Conservation (phyloP, 345 rosid genomes). For the Hibiscus trionum region DNA sequence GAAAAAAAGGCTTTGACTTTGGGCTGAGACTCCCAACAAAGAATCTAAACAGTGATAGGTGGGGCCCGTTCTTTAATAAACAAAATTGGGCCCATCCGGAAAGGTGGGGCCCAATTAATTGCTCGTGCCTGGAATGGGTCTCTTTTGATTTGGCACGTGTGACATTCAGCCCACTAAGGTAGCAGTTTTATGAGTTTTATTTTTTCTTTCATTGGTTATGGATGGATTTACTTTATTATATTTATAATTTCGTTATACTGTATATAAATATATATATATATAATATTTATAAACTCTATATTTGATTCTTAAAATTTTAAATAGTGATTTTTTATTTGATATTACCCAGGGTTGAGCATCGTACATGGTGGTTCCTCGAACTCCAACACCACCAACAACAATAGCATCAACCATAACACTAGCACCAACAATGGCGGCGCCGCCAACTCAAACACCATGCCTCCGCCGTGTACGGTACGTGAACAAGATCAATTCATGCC, state of each 20-base stretch:
- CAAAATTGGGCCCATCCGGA: background rate
- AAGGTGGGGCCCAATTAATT: background rate
- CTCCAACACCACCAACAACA: background rate
- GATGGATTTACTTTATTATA: no score
- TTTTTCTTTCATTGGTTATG: background rate
- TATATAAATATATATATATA: no score
- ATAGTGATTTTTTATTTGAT: no score
- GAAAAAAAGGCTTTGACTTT: slow-evolving; percentile 12
- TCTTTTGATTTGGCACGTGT: background rate
- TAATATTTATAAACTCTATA: no score
- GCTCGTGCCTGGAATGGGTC: slow-evolving; percentile 1
- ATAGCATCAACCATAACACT: background rate
- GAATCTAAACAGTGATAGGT: slow-evolving; percentile 1
- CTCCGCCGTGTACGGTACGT: slow-evolving; percentile 22
- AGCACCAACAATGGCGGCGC: slow-evolving; percentile 1
- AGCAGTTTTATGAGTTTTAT: background rate
- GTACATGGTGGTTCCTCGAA: background rate
- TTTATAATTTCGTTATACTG: no score
- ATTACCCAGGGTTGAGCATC: background rate
- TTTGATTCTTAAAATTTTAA: no score
- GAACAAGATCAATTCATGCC: slow-evolving; percentile 72
- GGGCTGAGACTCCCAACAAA: slow-evolving; percentile 2
- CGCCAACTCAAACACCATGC: background rate
- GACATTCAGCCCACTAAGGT: background rate
- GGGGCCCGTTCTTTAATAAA: background rate